Percentiles rank a stretch among this genome's conserved stretches.
Conservation (phyloP, 1,139 yeast genomes). For the Suhomyces anneliseae region DNA sequence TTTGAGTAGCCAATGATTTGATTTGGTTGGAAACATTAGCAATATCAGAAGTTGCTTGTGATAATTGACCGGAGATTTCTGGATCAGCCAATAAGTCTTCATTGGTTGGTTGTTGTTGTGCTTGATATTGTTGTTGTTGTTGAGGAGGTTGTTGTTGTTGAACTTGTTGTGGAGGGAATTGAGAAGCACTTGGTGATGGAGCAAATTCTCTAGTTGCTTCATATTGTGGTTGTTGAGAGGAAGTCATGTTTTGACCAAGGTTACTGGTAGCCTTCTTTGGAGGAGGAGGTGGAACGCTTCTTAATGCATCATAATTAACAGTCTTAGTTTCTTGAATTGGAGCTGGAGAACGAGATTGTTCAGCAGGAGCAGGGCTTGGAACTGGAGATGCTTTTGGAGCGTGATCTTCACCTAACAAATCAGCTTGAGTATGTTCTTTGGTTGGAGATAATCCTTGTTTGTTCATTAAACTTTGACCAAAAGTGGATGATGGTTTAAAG, state of each 20-base stretch:
- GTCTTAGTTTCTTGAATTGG: slow-evolving; percentile 18
- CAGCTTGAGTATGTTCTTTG: slow-evolving; percentile 24
- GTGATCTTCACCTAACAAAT: slow-evolving; percentile 30
- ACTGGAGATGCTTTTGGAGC: slow-evolving; percentile 11
- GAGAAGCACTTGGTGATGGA: neutral
- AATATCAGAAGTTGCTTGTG: slow-evolving; percentile 79
- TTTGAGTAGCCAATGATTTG: slow-evolving; percentile 73
- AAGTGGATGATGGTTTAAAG: slow-evolving; percentile 61
- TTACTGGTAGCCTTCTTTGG: slow-evolving; percentile 14
- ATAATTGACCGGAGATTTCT: slow-evolving; percentile 63
- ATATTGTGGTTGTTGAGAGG: slow-evolving; percentile 6
- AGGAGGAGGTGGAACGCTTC: slow-evolving; percentile 52
- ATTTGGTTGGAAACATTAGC: slow-evolving; percentile 88
- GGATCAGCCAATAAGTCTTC: slow-evolving; percentile 59
- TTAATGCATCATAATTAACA: slow-evolving; percentile 48
- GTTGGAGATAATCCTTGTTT: slow-evolving; percentile 24
- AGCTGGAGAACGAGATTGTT: slow-evolving; percentile 8
- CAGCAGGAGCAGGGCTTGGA: neutral
- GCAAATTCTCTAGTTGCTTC: slow-evolving; percentile 3
- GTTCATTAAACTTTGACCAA: slow-evolving; percentile 60
- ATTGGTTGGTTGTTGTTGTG: slow-evolving; percentile 19
- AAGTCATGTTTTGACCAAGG: slow-evolving; percentile 1
- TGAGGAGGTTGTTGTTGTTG: neutral
- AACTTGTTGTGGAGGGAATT: neutral
- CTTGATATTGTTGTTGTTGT: neutral